A percentile compares a stretch with the other conserved stretches of the same genome.
These are phyloP conservation scores for Papilionanthe hybrid DNA, from an alignment of 116 monocot species.

Conservation along the genomic window DNA sequence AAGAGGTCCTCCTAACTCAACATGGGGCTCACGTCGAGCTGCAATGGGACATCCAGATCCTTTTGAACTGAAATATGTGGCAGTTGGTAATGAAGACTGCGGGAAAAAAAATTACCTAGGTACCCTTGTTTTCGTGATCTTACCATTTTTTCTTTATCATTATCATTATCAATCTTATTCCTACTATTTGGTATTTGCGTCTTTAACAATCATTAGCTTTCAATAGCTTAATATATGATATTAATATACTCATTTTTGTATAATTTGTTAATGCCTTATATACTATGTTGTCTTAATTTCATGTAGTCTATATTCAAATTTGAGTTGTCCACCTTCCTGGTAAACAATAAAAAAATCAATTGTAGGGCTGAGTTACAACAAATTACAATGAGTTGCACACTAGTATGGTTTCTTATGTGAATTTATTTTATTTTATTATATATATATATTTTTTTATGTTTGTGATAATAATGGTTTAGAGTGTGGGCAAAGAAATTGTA, in stretches of 20 bases:
- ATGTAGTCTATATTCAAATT: not conserved
- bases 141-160: not conserved
- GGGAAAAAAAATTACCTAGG: slow-evolving; percentile 65
- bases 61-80: slow-evolving; percentile 78
- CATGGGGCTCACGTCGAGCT: slow-evolving; percentile 81
- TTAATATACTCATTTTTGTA: not conserved
- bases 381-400: not conserved
- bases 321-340: not conserved
- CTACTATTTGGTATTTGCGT: not conserved
- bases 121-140: slow-evolving; percentile 16
- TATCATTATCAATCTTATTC: not conserved
- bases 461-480: not conserved
- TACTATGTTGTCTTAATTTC: not conserved
- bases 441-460: not conserved
- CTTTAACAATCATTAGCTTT: not conserved
- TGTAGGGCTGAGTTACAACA: not conserved
- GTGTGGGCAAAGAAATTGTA: not conserved
- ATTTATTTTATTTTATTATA: no score
- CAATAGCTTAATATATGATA: slow-evolving; percentile 1
- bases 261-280: not conserved
- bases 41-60: slow-evolving; percentile 84
- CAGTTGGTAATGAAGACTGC: slow-evolving; percentile 93
- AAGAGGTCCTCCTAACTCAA: slow-evolving; percentile 55
- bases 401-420: not conserved
- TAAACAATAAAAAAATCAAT: not conserved